These are phyloP conservation scores for Coffea humblotiana DNA, from an alignment of 305 asterid genomes.

Conservation along the genomic window DNA sequence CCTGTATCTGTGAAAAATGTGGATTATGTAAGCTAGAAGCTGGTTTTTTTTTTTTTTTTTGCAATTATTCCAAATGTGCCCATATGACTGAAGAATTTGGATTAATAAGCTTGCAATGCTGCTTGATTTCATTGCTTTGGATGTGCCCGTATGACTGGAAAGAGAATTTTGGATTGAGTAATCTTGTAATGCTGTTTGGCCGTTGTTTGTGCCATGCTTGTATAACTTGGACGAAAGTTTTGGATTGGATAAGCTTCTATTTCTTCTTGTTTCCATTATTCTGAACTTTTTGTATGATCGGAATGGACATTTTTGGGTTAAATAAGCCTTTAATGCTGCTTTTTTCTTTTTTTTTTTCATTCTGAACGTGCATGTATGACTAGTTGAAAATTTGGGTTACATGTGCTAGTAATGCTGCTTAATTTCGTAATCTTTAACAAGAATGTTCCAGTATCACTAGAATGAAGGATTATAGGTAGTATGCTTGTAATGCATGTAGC, in stretches of 20 bases:
- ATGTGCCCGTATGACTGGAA: background rate
- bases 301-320: background rate
- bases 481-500: background rate
- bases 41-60: background rate
- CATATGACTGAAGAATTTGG: background rate
- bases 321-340: background rate
- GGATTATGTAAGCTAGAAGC: background rate
- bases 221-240: background rate
- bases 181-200: background rate
- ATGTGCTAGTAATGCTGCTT: too few relatives aligned
- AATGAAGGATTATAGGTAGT: background rate
- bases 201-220: background rate
- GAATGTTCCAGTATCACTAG: background rate
- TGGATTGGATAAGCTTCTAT: background rate
- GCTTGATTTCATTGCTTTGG: background rate
- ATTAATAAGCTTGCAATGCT: background rate
- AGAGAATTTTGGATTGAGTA: background rate
- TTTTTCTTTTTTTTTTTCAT: background rate
- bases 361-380: too few relatives aligned
- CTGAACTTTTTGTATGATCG: background rate
- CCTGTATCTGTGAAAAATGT: background rate
- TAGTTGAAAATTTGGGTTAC: too few relatives aligned
- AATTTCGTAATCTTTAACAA: background rate
- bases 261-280: background rate
- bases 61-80: background rate